Evolutionary conservation across 1,284 basidiomycete species (phyloP).

Genomic region (Apiotrichum gamsii): DNA sequence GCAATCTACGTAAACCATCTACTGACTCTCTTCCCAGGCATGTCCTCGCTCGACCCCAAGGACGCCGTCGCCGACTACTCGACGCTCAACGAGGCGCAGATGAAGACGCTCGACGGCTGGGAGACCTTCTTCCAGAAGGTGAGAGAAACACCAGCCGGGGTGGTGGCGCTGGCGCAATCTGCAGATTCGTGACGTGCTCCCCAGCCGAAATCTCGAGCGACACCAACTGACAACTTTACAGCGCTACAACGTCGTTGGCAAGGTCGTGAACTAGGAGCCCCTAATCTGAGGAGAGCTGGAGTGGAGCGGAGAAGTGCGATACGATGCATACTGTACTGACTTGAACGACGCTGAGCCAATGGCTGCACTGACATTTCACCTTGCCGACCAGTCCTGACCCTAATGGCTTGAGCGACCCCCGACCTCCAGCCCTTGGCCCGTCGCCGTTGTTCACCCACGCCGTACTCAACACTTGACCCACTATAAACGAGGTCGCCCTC

Average conservation of each 20-base stretch:
- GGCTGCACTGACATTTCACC: no score
- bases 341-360: no score
- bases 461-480: no score
- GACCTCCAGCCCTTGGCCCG: no score
- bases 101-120: conserved; percentile 88
- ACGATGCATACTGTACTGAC: no score
- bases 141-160: conserved; percentile 1
- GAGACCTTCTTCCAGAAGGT: conserved; percentile 66
- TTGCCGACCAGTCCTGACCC: no score
- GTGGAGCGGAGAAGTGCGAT: no score
- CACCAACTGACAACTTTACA: conserved; percentile 36
- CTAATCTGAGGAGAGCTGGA: conserved; percentile 10
- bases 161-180: background rate
- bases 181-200: conserved; percentile 7
- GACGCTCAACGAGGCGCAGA: conserved; percentile 63
- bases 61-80: conserved; percentile 88
- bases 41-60: conserved; percentile 76
- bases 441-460: no score
- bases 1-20: no score
- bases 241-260: conserved; percentile 76
- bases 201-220: no score
- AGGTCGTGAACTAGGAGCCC: conserved; percentile 56
- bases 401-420: no score
- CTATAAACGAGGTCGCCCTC: no score
- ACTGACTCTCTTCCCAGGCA: conserved; percentile 46